Base-by-base conservation (phyloP, 2,329 filamentous ascomycete species). In the Helicocarpus griseus region DNA sequence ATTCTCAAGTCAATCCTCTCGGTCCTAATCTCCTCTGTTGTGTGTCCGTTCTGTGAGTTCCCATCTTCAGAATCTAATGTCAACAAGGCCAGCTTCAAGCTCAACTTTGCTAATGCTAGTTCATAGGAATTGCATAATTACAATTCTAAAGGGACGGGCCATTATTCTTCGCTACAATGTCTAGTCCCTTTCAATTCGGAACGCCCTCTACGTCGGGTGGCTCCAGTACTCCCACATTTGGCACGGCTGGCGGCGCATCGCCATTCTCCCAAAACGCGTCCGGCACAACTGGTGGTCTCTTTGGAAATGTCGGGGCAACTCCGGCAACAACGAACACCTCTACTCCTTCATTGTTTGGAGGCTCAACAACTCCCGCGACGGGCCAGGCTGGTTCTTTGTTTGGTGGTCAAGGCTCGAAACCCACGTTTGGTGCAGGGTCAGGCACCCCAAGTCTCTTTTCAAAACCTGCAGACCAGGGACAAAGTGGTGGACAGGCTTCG, bases 141-240 rank as follows among this genome's bases (percentile, higher is more conserved):
- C 22, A 28, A 28, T 8, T 26, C 6, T 26, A 31, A 26, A 28
- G 9, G 31, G 31, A 31, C 41, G 17, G 31, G 19, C 14, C 4
- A 31, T 17, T 26, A 14, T 21, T 29, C 29, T 45, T 17, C 31
- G 41, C 41, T 9, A 22, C 9, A 26, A 70, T 69, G 63, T 58
- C 62, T 19, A 61, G 65, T 51, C 58, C 59, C 19, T 76, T 71
- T 36, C 57, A 52, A 39, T 69, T 74, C 55, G 69, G 69, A 51
- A 55, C 63, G 8, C 60, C 66, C 13, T 58, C 65, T 31, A 67
- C 70, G 22, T 64, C 61, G 43, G 67, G 65, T 51, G 60, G 60
- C 21, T 61, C 69, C 14, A 56, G 44, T 24, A 41, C 51, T 28
- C 50, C 54, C 6, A n/a, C 40, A 9, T 50, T 50, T 44, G 48